Evolutionary conservation across 768 basidiomycete genomes (phyloP), one percentile per base, ranked within the genome.

Genomic region (Suillus lakei): DNA sequence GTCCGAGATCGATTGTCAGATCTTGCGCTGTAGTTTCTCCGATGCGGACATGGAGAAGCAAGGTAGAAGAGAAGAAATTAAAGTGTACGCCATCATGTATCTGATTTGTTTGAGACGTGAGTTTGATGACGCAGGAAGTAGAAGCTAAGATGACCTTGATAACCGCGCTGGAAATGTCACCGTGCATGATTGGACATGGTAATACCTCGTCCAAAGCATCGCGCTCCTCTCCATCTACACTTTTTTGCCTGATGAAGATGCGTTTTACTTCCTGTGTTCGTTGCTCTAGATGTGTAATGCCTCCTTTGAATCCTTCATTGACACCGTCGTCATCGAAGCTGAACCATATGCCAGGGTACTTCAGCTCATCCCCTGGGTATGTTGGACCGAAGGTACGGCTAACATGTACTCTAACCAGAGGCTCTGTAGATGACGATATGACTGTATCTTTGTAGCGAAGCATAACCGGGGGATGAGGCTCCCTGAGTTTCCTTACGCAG

Each of bases 21-120:
- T 96, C 95, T 74, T 97, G 93, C 3, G 91, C 89, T 9, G 89
- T 94, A 7, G 93, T 96, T 69, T 87, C 80, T 28, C 92, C 89
- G 21, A 98, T 73, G 26, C 83, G 81, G 58, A 97, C 78, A 48
- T 87, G 83, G 28, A 94, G 70, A 21, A 86, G 83, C 43, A 72
- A 72, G 5, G 84, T 76, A 15, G 82, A 73, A 12, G 86, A 80
- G 72, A 90, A 84, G 71, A 93, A 91, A 66, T 89, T 79, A 28
- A 95, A 75, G 13, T 82, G 82, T n/a, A 92, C 81, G 4, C 92
- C 93, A 67, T 90, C 85, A 62, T 91, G 89, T 26, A 91, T 83
- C 93, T 94, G 54, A 51, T 26, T 59, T 21, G 1, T 13, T 59
- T 12, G 7, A 59, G 12, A 4, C 6, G 13, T 59, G 7, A 59